Evolutionary conservation across 257 asterid species (phyloP), one percentile per base, ranked within the genome.

Genomic region (Scutellaria barbata): DNA sequence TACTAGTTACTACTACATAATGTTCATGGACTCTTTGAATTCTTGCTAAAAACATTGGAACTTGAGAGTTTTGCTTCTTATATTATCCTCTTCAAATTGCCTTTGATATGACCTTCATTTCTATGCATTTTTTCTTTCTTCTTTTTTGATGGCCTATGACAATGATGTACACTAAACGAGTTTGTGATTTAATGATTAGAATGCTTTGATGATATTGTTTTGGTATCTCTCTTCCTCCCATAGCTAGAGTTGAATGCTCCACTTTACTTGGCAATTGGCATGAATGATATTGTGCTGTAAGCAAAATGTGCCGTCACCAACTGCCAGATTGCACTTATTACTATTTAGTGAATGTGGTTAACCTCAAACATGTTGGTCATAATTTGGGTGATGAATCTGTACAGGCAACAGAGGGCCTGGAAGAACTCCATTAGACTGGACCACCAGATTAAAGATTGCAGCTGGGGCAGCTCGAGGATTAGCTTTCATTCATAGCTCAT

Each of bases 321-420:
- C 10, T 3, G 7, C 47, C 62, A 54, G 14, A 46, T 35, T 40
- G 17, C 39, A 43, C 46, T 7, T 47, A 39, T 52, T 25, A 53
- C 10, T 63, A 61, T 57, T 10, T 22, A 75, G 16, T 41, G 9
- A 16, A 51, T 40, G 51, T 62, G 66, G 35, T 69, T 3, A n/a
- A 57, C 53, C 11, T 9, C 46, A 62, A 62, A 72, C 39, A 10
- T 22, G 20, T 10, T 16, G 5, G 62, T 56, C 40, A 17, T 61
- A 11, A 20, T 16, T 40, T 46, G 20, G 37, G 25, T 69, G 69
- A 35, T 12, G 4, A 20, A 33, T 40, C 22, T 53, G 42, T 18
- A 61, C 77, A 94, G 99, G 99, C n/a, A 94, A 89, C 58, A 81
- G 99, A 77, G 99, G 99, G 10, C 96, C 99, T 2, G 99, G 99